Conservation (phyloP, 1,284 basidiomycete species). For the Thecaphora frezii region DNA sequence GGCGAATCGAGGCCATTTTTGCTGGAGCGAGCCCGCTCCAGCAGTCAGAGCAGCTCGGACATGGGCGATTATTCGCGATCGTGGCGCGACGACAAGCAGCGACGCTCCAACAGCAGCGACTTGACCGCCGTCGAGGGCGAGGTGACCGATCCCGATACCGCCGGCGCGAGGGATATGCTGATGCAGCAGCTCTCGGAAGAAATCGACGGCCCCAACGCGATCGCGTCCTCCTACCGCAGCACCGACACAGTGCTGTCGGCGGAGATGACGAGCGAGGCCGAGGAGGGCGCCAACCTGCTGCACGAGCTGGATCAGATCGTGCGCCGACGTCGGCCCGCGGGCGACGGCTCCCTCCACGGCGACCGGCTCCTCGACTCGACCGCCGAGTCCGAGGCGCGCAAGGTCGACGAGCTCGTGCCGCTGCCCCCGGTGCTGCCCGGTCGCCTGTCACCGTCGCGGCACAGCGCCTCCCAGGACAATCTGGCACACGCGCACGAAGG, state of each 20-base stretch:
- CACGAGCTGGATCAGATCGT: no score
- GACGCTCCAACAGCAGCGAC: constrained; percentile 8
- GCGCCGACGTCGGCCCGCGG: no score
- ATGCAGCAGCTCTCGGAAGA: constrained; percentile 39
- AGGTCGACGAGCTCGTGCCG: not conserved
- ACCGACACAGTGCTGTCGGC: constrained; percentile 9
- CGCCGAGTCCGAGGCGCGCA: not conserved
- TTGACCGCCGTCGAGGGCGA: constrained; percentile 5
- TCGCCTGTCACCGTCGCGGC: not conserved
- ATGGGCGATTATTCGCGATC: constrained; percentile 1
- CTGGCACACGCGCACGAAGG: not conserved
- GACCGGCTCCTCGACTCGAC: constrained; percentile 4
- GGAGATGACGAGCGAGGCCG: constrained; percentile 15
- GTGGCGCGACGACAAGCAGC: constrained; percentile 9
- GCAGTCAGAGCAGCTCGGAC: constrained; percentile 32
- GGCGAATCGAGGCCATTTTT: constrained; percentile 18
- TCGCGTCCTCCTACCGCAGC: constrained; percentile 28
- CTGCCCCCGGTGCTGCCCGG: not conserved
- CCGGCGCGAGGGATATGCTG: constrained; percentile 46
- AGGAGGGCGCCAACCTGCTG: constrained; percentile 14
- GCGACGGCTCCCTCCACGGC: not conserved
- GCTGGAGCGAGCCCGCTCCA: constrained; percentile 20
- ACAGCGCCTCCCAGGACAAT: not conserved
- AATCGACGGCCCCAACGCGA: constrained; percentile 23
- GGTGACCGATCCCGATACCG: constrained; percentile 21